Evolutionary conservation across 331 rosid genomes (phyloP).

Genomic region (Acacia concinna): DNA sequence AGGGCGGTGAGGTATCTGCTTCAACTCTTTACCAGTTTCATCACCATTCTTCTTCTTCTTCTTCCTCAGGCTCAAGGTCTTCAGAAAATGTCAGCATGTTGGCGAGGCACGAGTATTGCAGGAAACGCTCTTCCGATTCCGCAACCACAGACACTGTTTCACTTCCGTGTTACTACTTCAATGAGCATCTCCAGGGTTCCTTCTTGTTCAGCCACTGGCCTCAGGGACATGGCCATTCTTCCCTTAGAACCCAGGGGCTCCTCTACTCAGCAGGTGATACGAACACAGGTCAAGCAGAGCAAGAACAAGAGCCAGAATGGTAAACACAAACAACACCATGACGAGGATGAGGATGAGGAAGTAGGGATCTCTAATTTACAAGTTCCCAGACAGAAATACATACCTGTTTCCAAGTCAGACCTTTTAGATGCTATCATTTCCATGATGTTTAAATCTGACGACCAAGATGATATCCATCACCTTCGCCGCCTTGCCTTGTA

Average conservation of each 20-base stretch:
- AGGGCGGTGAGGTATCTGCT: neutral
- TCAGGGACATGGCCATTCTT: conserved; percentile 45
- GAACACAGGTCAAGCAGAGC: neutral
- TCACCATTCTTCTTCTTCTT: conserved; percentile 8
- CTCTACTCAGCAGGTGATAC: neutral
- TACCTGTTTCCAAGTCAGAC: conserved; percentile 74
- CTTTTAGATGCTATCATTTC: conserved; percentile 67
- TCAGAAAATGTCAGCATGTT: conserved; percentile 35
- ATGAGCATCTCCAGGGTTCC: conserved; percentile 18
- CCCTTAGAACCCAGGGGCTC: conserved; percentile 32
- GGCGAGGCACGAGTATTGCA: conserved; percentile 9
- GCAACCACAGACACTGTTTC: conserved; percentile 3
- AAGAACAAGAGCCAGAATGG: neutral
- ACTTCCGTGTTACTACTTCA: neutral
- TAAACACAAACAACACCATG: neutral
- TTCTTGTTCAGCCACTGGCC: conserved; percentile 37
- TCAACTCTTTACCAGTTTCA: neutral
- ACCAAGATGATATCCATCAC: conserved; percentile 38
- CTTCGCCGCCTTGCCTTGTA: conserved; percentile 74
- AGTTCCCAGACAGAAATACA: conserved; percentile 78
- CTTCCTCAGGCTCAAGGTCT: conserved; percentile 3
- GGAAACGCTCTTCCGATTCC: conserved; percentile 23
- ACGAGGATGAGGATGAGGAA: conserved; percentile 26
- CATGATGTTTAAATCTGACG: conserved; percentile 34
- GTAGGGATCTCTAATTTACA: conserved; percentile 65